Conservation (phyloP, 2,329 filamentous ascomycete species). For the Ceratocystis eucalypticola region DNA sequence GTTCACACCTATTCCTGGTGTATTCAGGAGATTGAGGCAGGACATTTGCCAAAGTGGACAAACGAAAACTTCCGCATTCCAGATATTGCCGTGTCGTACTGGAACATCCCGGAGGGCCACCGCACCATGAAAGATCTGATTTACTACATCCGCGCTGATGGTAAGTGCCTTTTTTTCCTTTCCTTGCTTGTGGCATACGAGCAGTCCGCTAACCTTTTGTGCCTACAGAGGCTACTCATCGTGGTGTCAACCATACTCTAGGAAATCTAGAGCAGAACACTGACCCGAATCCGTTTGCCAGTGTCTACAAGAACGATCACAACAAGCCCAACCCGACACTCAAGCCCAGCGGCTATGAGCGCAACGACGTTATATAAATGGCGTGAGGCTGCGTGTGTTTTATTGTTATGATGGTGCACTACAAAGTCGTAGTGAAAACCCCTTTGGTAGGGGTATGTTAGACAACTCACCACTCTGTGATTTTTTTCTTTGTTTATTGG, state of each 20-base stretch:
- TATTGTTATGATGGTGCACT: neutral
- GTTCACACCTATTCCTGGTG: conserved; percentile 89
- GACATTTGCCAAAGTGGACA: conserved; percentile 71
- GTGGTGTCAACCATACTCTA: conserved; percentile 92
- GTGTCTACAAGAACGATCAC: conserved; percentile 58
- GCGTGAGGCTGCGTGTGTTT: neutral
- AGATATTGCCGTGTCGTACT: conserved; percentile 80
- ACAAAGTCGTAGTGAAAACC: neutral
- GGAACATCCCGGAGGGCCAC: conserved; percentile 78
- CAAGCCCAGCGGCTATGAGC: conserved; percentile 65
- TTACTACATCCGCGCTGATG: conserved; percentile 72
- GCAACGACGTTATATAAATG: conserved; percentile 57
- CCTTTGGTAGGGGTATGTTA: neutral
- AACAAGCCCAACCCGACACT: conserved; percentile 53
- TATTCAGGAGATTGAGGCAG: conserved; percentile 72
- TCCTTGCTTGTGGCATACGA: neutral
- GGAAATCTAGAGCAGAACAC: conserved; percentile 71
- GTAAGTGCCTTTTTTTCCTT: conserved; percentile 15
- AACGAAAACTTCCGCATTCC: conserved; percentile 58
- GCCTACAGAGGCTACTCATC: conserved; percentile 61
- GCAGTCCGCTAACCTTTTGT: conserved; percentile 1
- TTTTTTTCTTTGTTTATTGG: conserved; percentile 1
- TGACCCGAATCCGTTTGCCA: conserved; percentile 88
- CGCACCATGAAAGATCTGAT: conserved; percentile 76
- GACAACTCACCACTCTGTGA: neutral